These are phyloP conservation scores for Neopestalotiopsis sp. DNA, from an alignment of 2,329 filamentous ascomycete species.

Conservation along the genomic window DNA sequence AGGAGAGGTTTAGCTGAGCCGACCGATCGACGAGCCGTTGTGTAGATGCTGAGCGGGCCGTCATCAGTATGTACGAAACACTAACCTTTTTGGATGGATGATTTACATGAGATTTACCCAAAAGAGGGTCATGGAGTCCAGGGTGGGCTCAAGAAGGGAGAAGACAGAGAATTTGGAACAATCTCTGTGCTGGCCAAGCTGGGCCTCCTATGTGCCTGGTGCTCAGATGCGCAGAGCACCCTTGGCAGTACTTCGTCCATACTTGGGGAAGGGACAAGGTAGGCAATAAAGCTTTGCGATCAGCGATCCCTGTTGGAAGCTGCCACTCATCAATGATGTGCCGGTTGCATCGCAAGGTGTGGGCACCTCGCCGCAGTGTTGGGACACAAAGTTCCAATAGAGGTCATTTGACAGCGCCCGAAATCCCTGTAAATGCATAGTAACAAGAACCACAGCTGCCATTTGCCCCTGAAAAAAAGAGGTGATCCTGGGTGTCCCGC, in stretches of 20 bases:
- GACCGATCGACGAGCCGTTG: conserved; percentile 5
- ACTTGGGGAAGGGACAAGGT: no score
- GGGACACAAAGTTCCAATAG: background rate
- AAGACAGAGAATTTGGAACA: background rate
- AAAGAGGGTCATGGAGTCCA: background rate
- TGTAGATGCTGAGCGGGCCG: conserved; percentile 5
- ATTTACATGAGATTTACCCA: conserved; percentile 14
- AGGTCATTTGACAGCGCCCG: background rate
- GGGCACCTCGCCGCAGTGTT: background rate
- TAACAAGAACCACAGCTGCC: background rate
- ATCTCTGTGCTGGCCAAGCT: background rate
- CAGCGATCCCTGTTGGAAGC: background rate
- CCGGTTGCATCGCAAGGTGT: background rate
- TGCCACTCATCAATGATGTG: background rate
- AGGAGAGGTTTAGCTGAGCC: background rate
- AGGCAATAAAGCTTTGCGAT: background rate
- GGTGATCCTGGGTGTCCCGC: background rate
- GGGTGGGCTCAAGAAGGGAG: background rate
- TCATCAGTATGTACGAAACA: conserved; percentile 1
- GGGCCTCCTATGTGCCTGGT: background rate
- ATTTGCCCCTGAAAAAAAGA: background rate
- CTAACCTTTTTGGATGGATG: background rate
- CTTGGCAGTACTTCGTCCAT: no score
- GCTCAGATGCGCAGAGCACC: background rate
- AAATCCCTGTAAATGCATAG: background rate